Evolutionary conservation across 1,284 basidiomycete species (phyloP).

Genomic region (Ustilago sp.): DNA sequence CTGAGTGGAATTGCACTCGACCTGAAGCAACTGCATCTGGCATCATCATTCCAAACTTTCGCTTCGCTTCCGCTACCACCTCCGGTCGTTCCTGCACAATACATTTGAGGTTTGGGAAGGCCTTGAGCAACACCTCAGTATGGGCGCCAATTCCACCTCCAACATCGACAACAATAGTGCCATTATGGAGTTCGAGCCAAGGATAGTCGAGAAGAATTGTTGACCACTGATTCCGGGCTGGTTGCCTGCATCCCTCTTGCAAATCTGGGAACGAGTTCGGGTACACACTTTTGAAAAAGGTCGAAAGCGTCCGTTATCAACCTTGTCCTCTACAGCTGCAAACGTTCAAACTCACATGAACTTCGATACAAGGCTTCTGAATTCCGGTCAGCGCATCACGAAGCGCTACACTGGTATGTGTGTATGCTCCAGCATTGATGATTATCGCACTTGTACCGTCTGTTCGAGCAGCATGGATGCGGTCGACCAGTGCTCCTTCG

Average conservation of each 20-base stretch:
- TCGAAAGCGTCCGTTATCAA: too few relatives aligned
- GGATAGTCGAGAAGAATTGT: slow-evolving; percentile 29
- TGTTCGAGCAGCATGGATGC: slow-evolving; percentile 61
- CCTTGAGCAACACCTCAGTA: slow-evolving; percentile 7
- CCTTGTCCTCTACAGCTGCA: too few relatives aligned
- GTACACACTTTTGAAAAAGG: too few relatives aligned
- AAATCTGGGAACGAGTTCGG: too few relatives aligned
- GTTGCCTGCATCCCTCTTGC: too few relatives aligned
- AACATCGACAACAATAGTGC: slow-evolving; percentile 8
- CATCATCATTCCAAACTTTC: slow-evolving; percentile 1
- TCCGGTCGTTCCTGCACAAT: slow-evolving; percentile 32
- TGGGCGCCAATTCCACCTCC: slow-evolving; percentile 32
- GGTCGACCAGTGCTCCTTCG: slow-evolving; percentile 69
- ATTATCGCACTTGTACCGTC: slow-evolving; percentile 55
- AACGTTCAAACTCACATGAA: too few relatives aligned
- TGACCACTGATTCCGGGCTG: background rate
- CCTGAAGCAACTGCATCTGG: slow-evolving; percentile 25
- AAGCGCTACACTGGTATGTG: too few relatives aligned
- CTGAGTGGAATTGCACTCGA: too few relatives aligned
- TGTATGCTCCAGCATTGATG: slow-evolving; percentile 68
- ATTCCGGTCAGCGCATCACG: too few relatives aligned
- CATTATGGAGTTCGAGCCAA: slow-evolving; percentile 20
- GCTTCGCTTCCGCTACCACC: slow-evolving; percentile 17
- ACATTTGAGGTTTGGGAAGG: slow-evolving; percentile 22
- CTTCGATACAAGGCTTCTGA: too few relatives aligned